phyloP scores from a whole-genome alignment of 441 rosid species.

The Viola pubescens region DNA sequence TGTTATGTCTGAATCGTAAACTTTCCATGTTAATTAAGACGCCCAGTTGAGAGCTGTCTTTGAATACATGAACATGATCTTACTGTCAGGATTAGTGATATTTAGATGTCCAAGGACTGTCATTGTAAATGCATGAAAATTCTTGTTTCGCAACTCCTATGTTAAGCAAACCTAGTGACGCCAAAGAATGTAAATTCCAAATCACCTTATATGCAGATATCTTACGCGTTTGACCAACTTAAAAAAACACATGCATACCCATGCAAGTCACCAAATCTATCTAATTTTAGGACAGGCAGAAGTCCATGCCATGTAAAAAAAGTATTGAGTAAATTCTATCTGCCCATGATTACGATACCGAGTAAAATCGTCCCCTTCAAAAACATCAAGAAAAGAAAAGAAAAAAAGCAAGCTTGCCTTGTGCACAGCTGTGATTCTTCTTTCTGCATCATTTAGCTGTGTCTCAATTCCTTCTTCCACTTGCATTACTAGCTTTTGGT shows the following conservation, averaged over 20 bases:
- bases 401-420: slow-evolving; percentile 46
- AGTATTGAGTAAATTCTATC: neutral
- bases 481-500: slow-evolving; percentile 53
- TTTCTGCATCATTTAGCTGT: slow-evolving; percentile 53
- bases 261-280: slow-evolving; percentile 1
- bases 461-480: slow-evolving; percentile 56
- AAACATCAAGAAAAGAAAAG: neutral
- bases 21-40: neutral
- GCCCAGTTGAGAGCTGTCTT: neutral
- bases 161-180: neutral
- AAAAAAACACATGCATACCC: neutral
- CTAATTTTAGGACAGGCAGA: neutral
- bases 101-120: neutral
- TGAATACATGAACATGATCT: neutral
- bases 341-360: neutral
- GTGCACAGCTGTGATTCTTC: slow-evolving; percentile 48
- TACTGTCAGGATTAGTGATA: neutral
- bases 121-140: neutral
- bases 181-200: neutral
- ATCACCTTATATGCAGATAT: neutral
- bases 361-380: neutral
- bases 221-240: neutral
- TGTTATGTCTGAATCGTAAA: slow-evolving; percentile 4
- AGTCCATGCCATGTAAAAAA: neutral
- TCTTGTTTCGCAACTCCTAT: slow-evolving; percentile 1